These are phyloP conservation scores for Blastobotrys apis DNA, from an alignment of 1,139 yeast species.

Conservation along the genomic window DNA sequence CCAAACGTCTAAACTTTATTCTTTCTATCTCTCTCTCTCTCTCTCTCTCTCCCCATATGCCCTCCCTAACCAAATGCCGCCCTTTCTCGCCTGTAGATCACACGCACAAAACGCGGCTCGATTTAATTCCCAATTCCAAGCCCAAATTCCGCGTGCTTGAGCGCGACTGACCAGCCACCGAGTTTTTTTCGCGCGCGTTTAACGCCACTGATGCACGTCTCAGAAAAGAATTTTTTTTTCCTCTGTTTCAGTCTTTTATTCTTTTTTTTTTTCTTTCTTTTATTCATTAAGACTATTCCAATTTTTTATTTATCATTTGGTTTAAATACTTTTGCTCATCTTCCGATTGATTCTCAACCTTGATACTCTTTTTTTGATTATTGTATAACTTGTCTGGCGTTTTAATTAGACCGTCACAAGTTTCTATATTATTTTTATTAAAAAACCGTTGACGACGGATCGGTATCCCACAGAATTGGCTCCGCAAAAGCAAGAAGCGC, in stretches of 20 bases:
- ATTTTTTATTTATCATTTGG: constrained; percentile 6
- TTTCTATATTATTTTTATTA: neutral
- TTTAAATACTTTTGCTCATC: neutral
- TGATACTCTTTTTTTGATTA: too few species aligned
- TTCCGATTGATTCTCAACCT: neutral
- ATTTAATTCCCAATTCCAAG: too few species aligned
- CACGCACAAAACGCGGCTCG: too few species aligned
- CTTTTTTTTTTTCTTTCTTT: neutral
- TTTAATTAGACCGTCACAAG: neutral
- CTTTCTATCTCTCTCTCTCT: too few species aligned
- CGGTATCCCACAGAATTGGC: neutral
- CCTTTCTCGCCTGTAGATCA: too few species aligned
- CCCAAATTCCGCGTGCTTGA: neutral
- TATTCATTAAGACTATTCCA: neutral
- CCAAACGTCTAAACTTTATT: too few species aligned
- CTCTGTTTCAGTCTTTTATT: too few species aligned
- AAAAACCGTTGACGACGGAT: neutral
- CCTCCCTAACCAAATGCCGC: too few species aligned
- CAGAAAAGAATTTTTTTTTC: constrained; percentile 1
- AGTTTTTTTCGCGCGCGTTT: neutral
- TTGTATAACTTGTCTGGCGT: neutral
- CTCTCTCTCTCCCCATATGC: too few species aligned
- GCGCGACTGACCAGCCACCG: neutral
- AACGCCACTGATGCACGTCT: constrained; percentile 1
- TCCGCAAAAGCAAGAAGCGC: neutral